Conservation (phyloP, 176 grass and related monocot genomes). For the Oryza officinalis region DNA sequence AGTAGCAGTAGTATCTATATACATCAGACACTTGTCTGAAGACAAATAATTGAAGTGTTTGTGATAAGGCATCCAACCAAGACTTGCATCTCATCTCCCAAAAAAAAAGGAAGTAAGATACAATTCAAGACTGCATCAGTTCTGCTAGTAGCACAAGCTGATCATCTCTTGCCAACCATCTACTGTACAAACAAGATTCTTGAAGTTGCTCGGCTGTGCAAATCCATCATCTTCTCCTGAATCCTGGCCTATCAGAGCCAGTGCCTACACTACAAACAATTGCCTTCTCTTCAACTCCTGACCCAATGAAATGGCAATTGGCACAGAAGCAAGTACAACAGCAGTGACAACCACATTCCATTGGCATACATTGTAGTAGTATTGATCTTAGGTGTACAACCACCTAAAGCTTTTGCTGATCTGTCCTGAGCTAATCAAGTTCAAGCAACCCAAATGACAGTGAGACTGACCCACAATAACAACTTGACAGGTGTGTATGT, state of each 20-base stretch:
- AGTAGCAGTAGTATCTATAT: not conserved
- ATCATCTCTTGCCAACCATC: not conserved
- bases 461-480: constrained; percentile 12
- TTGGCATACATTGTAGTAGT: not conserved
- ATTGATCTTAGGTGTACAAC: constrained; percentile 18
- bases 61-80: constrained; percentile 13
- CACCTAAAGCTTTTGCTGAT: constrained; percentile 38
- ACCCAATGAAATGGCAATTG: not conserved
- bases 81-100: no score
- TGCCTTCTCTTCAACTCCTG: not conserved
- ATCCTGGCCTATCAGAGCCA: not conserved
- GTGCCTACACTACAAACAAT: not conserved
- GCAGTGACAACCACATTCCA: constrained; percentile 8
- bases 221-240: not conserved
- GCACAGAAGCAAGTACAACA: not conserved
- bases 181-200: not conserved
- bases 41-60: constrained; percentile 6
- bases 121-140: no score
- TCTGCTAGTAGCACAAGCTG: no score
- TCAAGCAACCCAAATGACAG: not conserved
- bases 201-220: not conserved
- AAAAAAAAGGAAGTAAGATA: no score
- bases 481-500: constrained; percentile 20
- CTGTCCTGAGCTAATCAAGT: constrained; percentile 14
- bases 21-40: not conserved